Conservation (phyloP, 345 rosid species). For the Ricinus communis region DNA sequence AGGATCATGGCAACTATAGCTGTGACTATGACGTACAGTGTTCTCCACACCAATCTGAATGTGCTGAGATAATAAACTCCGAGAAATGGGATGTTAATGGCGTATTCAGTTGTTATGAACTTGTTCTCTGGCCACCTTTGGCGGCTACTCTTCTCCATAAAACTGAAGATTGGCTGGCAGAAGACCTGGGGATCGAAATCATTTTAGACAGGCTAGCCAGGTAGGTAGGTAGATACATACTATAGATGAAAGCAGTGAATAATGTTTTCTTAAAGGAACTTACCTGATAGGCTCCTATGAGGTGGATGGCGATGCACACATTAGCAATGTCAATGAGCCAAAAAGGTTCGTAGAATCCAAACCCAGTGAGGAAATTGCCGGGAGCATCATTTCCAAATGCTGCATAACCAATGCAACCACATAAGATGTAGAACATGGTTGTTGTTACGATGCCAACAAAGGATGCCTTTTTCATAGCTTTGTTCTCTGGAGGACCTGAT, state of each 20-base stretch:
- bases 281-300: conserved; percentile 89
- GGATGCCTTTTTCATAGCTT: conserved; percentile 28
- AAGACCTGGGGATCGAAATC: conserved; percentile 48
- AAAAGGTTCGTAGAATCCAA: conserved; percentile 83
- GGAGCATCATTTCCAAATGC: conserved; percentile 86
- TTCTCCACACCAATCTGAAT: conserved; percentile 77
- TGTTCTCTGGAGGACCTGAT: conserved; percentile 30
- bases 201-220: not conserved
- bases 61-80: conserved; percentile 51
- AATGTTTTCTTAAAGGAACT: not conserved
- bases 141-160: conserved; percentile 51
- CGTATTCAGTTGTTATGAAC: conserved; percentile 54
- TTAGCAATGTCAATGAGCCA: conserved; percentile 88
- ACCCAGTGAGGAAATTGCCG: conserved; percentile 86
- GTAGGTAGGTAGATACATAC: not conserved
- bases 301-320: conserved; percentile 75
- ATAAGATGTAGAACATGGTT: conserved; percentile 66
- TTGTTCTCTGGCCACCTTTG: conserved; percentile 59
- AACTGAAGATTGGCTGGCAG: conserved; percentile 63
- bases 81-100: conserved; percentile 33
- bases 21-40: conserved; percentile 56
- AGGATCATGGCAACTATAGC: conserved; percentile 72
- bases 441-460: conserved; percentile 45
- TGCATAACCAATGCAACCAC: conserved; percentile 81
- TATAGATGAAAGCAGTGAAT: not conserved